Conservation (phyloP, 306 rosid genomes). For the Casuarina equisetifolia region DNA sequence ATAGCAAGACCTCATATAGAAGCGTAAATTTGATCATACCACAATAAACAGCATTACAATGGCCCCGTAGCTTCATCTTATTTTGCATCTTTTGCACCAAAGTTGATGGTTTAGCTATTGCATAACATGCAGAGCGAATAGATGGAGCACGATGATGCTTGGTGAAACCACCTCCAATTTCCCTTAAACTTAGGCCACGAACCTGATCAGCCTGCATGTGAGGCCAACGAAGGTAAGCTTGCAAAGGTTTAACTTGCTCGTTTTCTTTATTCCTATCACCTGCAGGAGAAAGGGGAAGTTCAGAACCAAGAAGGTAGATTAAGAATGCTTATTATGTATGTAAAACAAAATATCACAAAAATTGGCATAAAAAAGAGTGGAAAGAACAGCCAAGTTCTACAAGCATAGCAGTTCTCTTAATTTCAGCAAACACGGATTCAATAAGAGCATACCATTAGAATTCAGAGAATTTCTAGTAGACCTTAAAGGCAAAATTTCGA, state of each 20-base stretch:
- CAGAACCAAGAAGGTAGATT: slow-evolving; percentile 11
- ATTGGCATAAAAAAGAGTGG: neutral
- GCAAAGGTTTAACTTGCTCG: slow-evolving; percentile 49
- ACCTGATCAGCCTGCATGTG: slow-evolving; percentile 88
- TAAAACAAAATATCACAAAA: neutral
- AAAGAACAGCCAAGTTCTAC: neutral
- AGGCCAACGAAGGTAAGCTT: slow-evolving; percentile 79
- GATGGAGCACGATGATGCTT: slow-evolving; percentile 88
- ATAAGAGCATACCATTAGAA: neutral
- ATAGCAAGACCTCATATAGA: slow-evolving; percentile 15
- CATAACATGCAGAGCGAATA: slow-evolving; percentile 86
- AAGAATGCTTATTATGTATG: neutral
- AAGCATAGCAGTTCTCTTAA: neutral
- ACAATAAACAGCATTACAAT: slow-evolving; percentile 87
- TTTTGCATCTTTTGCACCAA: slow-evolving; percentile 85
- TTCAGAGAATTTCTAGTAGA: neutral
- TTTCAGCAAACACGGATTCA: neutral
- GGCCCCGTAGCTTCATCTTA: slow-evolving; percentile 83
- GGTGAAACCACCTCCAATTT: slow-evolving; percentile 85
- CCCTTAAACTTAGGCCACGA: slow-evolving; percentile 74
- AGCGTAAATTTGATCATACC: slow-evolving; percentile 50
- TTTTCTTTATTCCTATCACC: slow-evolving; percentile 48
- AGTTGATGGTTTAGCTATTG: slow-evolving; percentile 88
- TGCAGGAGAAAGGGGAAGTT: slow-evolving; percentile 38
- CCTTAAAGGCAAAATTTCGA: neutral